A percentile compares a stretch with the other conserved stretches of the same genome.
These are phyloP conservation scores for Corchorus olitorius DNA, from an alignment of 345 rosid species.

Conservation along the genomic window DNA sequence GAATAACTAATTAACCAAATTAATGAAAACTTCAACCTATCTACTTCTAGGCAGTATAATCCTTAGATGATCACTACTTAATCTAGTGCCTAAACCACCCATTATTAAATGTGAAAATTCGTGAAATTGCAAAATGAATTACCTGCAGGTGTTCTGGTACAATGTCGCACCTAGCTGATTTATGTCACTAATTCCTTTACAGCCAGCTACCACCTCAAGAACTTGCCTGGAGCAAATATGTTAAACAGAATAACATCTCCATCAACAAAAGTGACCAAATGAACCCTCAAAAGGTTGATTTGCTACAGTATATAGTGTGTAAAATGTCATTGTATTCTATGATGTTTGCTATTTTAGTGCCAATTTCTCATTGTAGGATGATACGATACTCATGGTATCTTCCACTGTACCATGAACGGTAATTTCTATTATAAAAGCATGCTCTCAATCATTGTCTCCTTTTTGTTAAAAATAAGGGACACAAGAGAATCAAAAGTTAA, in stretches of 20 bases:
- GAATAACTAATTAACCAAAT: neutral
- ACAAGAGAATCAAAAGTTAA: neutral
- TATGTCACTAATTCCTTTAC: slow-evolving; percentile 66
- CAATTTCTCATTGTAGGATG: neutral
- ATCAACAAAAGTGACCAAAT: neutral
- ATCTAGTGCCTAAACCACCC: neutral
- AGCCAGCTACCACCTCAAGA: slow-evolving; percentile 91
- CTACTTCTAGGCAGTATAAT: neutral
- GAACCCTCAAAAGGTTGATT: too few species aligned
- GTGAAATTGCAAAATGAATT: slow-evolving; percentile 19
- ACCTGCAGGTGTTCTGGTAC: slow-evolving; percentile 95
- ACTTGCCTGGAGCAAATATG: slow-evolving; percentile 65
- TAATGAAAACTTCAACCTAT: neutral
- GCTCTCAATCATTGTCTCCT: neutral
- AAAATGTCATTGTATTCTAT: neutral
- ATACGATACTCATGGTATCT: neutral
- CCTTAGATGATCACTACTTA: neutral
- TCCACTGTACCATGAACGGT: neutral
- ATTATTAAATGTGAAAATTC: neutral
- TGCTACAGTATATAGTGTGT: neutral
- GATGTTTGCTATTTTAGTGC: neutral
- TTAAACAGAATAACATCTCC: neutral
- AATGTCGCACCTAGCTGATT: slow-evolving; percentile 64
- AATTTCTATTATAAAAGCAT: neutral
- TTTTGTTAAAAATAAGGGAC: neutral